Evolutionary conservation across 73 alveolate genomes (phyloP), one percentile per base, ranked within the genome.

Genomic region (Chromera velia): DNA sequence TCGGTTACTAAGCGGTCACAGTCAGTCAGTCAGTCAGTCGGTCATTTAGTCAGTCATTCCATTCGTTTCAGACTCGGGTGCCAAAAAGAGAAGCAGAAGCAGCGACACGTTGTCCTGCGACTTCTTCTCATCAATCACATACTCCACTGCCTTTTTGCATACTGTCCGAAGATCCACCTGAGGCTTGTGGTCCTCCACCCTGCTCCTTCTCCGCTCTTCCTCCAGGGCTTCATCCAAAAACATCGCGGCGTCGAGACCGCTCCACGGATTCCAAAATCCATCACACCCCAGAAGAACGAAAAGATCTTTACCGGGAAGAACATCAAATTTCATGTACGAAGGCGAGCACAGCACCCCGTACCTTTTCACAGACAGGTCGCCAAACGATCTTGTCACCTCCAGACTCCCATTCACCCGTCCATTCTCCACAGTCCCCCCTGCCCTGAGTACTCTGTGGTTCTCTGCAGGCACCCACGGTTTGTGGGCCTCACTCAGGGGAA

Each of bases 401-500:
- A 80, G 47, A 34, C 49, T 49, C 33, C 86, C 86, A 26, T 80
- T 80, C 74, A 80, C 70, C 66, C 86, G 86, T 34, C 86, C 86
- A 74, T 80, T 80, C 74, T 80, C 86, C 66, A 40, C 55, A 4
- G 55, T 40, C 13, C 55, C 55, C 13, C 55, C 55, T 13, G 55
- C 13, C 55, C 13, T 40, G 55, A 40, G 4, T 4, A 40, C 13
- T 13, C 55, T 40, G 55, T 40, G 22, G 4, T 40, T 40, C 55
- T 40, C 55, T 4, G 55, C 55, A 40, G 13, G 4, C 55, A 40
- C 55, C 55, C 55, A 40, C 13, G 55, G 55, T 13, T 40, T 40
- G 55, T 40, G 55, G 22, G 55, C 55, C 13, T 40, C 55, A 4
- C 22, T 40, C 55, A 40, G 55, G 55, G 55, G 55, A 40, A 40